Conservation (phyloP, 306 rosid species). For the Canavalia ensiformis region DNA sequence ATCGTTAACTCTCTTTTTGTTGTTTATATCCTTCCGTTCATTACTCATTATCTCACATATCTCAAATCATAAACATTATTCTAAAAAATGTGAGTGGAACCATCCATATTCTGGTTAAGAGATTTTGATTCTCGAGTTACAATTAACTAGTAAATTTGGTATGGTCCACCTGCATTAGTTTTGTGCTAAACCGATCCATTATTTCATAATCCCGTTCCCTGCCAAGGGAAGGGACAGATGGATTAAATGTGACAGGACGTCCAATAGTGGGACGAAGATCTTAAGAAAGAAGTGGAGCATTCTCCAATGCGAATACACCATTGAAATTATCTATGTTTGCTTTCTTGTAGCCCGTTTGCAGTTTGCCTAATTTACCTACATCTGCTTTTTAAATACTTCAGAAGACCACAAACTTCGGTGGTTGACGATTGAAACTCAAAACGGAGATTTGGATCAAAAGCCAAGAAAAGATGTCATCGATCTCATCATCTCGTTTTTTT, state of each 20-base stretch:
- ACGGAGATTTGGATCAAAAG: background rate
- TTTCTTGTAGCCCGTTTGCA: background rate
- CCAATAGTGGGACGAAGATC: background rate
- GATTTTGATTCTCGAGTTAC: background rate
- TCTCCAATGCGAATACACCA: constrained; percentile 47
- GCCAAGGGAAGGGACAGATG: background rate
- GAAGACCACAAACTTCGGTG: background rate
- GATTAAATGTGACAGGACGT: background rate
- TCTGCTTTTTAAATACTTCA: background rate
- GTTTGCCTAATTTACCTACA: background rate
- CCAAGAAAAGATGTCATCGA: constrained; percentile 50
- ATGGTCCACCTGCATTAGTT: background rate
- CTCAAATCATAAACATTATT: no score
- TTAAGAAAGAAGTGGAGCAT: constrained; percentile 34
- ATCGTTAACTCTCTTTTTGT: no score
- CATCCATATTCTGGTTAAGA: background rate
- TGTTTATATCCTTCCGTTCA: no score
- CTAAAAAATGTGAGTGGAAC: no score
- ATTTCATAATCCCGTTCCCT: background rate
- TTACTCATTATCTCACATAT: no score
- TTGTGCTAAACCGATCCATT: background rate
- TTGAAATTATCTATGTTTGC: constrained; percentile 50
- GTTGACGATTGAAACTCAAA: background rate
- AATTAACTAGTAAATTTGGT: background rate
- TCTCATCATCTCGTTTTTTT: constrained; percentile 41